Percentiles rank a stretch among this genome's conserved stretches.
Evolutionary conservation across 805 yeast genomes (phyloP).

Genomic region (Wickerhamomyces queroliae): DNA sequence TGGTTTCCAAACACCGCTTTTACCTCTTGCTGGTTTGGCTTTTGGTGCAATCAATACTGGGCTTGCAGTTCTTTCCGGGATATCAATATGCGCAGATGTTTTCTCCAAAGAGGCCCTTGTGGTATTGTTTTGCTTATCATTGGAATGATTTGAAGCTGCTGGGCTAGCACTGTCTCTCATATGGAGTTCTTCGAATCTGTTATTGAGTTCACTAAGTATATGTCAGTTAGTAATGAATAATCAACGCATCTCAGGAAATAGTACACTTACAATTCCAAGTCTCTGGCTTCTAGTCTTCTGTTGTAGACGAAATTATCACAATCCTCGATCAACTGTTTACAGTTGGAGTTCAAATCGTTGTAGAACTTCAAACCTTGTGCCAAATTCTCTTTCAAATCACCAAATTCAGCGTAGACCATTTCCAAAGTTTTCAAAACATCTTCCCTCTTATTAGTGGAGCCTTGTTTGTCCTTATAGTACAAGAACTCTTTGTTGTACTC

Average conservation of each 20-base stretch:
- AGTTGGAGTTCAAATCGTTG: conserved; percentile 46
- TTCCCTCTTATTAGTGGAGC: conserved; percentile 29
- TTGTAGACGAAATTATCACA: conserved; percentile 46
- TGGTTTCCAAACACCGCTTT: conserved; percentile 25
- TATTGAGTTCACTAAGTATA: conserved; percentile 11
- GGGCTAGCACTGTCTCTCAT: conserved; percentile 18
- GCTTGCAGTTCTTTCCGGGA: conserved; percentile 6
- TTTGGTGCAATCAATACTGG: conserved; percentile 18
- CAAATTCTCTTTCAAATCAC: conserved; percentile 53
- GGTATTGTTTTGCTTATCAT: not conserved
- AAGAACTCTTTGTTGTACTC: conserved; percentile 24
- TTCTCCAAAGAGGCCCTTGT: not conserved
- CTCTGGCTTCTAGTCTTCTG: conserved; percentile 48
- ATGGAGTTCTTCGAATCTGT: conserved; percentile 25
- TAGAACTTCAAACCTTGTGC: conserved; percentile 71
- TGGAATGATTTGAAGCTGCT: not conserved
- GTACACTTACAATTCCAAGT: conserved; percentile 33
- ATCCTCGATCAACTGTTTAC: conserved; percentile 37
- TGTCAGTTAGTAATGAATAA: conserved; percentile 5
- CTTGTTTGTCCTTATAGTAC: conserved; percentile 10
- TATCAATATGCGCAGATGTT: not conserved
- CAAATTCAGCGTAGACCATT: conserved; percentile 15
- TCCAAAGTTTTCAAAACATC: conserved; percentile 45
- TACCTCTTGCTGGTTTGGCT: conserved; percentile 15
- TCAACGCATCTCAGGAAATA: no score